These are phyloP conservation scores for Pisolithus sp. DNA, from an alignment of 768 basidiomycete genomes.

Conservation along the genomic window DNA sequence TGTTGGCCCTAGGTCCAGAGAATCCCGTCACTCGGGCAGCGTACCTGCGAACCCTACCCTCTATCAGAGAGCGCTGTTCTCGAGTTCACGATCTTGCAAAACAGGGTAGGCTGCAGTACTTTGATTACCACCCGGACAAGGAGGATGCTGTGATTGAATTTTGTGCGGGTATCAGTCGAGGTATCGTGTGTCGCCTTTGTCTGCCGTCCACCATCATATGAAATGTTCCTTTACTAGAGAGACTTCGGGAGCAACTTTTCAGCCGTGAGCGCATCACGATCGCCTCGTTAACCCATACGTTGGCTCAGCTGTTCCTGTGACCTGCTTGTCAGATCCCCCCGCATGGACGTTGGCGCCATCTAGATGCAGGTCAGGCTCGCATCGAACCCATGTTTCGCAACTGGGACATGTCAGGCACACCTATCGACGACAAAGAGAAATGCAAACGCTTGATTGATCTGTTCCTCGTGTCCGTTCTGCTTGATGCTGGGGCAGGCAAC, in stretches of 20 bases:
- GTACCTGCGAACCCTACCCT: constrained; percentile 80
- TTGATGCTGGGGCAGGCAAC: constrained; percentile 91
- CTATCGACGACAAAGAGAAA: constrained; percentile 49
- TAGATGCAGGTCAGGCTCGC: constrained; percentile 63
- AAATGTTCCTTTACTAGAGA: constrained; percentile 40
- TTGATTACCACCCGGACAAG: constrained; percentile 76
- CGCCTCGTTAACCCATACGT: neutral
- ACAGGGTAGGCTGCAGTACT: constrained; percentile 73
- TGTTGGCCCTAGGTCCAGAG: constrained; percentile 6
- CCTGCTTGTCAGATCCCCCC: constrained; percentile 58
- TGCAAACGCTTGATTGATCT: constrained; percentile 80
- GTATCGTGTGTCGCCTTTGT: constrained; percentile 33
- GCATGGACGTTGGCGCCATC: constrained; percentile 87
- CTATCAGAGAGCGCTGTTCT: constrained; percentile 83
- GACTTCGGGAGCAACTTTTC: constrained; percentile 72
- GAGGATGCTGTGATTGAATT: constrained; percentile 64
- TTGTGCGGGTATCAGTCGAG: constrained; percentile 72
- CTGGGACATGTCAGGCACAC: constrained; percentile 41
- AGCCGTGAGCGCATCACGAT: constrained; percentile 37
- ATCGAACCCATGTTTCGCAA: constrained; percentile 51
- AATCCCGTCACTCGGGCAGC: constrained; percentile 29
- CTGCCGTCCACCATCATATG: constrained; percentile 1
- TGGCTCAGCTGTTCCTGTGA: neutral
- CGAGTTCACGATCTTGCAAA: constrained; percentile 75
- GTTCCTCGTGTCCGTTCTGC: constrained; percentile 83